phyloP scores from a whole-genome alignment of 75 land plant genomes.

The Pinus tabuliformis region DNA sequence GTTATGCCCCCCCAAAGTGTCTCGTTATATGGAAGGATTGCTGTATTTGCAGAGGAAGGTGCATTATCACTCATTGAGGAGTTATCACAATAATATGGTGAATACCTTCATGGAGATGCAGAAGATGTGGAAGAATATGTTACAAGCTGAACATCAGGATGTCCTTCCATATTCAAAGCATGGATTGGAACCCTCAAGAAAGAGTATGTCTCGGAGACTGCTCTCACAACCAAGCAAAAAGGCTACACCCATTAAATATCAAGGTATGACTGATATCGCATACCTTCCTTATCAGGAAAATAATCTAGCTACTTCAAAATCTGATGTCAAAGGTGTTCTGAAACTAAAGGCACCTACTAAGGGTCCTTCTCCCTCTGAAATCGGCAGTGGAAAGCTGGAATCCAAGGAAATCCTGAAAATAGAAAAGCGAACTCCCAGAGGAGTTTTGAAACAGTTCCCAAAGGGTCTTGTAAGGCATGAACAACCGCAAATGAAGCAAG shows the following conservation, averaged over 20 bases:
- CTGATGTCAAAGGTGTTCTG: constrained; percentile 8
- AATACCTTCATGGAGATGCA: constrained; percentile 31
- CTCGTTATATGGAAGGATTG: constrained; percentile 15
- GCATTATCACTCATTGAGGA: constrained; percentile 20
- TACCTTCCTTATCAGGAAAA: background rate
- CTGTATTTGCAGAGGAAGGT: constrained; percentile 18
- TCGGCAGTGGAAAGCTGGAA: background rate
- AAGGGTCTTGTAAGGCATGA: background rate
- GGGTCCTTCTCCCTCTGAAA: background rate
- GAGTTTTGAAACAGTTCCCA: constrained; percentile 19
- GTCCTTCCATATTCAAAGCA: constrained; percentile 15
- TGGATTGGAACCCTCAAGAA: constrained; percentile 8
- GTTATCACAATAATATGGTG: constrained; percentile 35
- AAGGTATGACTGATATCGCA: background rate
- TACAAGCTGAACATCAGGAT: constrained; percentile 7
- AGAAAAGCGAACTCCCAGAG: constrained; percentile 13
- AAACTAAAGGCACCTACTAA: background rate
- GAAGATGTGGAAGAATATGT: constrained; percentile 19
- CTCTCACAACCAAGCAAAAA: constrained; percentile 8
- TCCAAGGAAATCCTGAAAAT: constrained; percentile 2
- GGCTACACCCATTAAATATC: background rate
- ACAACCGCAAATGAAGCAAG: background rate
- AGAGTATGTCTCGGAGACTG: background rate
- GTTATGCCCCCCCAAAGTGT: constrained; percentile 17
- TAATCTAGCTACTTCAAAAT: background rate